Percentiles rank a stretch among this genome's conserved stretches.
Conservation (phyloP, 2,329 filamentous ascomycete species). For the Plectosphaerella cucumerina region DNA sequence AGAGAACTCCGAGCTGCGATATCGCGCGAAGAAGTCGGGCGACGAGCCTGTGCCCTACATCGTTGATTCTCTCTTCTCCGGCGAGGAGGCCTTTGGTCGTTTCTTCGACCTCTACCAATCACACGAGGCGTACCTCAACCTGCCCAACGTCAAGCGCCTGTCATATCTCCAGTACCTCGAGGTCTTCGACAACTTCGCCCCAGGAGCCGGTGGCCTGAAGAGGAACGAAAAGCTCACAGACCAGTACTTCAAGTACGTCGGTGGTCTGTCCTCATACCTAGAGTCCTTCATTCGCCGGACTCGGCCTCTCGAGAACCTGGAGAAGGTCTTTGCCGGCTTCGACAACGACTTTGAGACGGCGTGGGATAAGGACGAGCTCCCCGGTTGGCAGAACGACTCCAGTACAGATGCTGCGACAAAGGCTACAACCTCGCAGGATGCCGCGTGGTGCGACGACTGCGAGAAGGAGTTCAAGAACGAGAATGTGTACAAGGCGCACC, state of each 20-base stretch:
- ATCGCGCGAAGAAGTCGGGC: slow-evolving; percentile 64
- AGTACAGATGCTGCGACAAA: slow-evolving; percentile 28
- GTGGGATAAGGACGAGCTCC: slow-evolving; percentile 76
- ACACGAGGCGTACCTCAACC: slow-evolving; percentile 87
- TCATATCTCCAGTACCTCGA: slow-evolving; percentile 93
- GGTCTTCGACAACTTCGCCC: slow-evolving; percentile 79
- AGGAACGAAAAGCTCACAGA: slow-evolving; percentile 84
- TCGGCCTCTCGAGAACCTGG: slow-evolving; percentile 79
- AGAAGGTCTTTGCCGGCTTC: slow-evolving; percentile 70
- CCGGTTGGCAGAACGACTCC: slow-evolving; percentile 69
- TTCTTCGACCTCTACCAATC: slow-evolving; percentile 83
- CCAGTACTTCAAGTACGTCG: slow-evolving; percentile 86
- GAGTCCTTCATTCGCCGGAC: slow-evolving; percentile 84
- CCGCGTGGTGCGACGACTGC: slow-evolving; percentile 86
- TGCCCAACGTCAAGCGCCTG: slow-evolving; percentile 79
- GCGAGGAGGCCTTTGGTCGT: slow-evolving; percentile 88
- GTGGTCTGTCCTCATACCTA: slow-evolving; percentile 74
- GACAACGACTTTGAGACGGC: slow-evolving; percentile 78
- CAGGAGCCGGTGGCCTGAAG: slow-evolving; percentile 70
- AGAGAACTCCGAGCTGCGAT: slow-evolving; percentile 90
- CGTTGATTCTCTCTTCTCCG: slow-evolving; percentile 89
- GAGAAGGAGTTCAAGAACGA: slow-evolving; percentile 94
- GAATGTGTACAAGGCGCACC: slow-evolving; percentile 87
- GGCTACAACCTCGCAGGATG: slow-evolving; percentile 45
- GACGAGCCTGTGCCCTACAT: slow-evolving; percentile 61